Conservation (phyloP, 495 filamentous ascomycete species). For the Penicillium lividum region DNA sequence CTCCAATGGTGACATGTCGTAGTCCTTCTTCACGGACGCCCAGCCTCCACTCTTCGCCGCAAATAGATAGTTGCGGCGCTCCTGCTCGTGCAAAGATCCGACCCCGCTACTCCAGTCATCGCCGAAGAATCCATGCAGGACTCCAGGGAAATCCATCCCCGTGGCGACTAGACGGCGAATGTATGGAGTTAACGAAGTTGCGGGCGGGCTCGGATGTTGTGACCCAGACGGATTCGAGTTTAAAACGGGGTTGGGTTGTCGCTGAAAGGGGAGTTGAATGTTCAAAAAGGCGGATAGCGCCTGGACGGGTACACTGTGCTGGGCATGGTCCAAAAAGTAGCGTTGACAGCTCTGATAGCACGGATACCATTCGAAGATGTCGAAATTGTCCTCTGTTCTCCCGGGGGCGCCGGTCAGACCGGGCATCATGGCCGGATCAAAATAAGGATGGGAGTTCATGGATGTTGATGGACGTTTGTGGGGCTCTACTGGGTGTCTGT, state of each 20-base stretch:
- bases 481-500: conserved; percentile 20
- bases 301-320: conserved; percentile 80
- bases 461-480: conserved; percentile 20
- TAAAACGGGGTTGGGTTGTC: conserved; percentile 38
- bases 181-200: conserved; percentile 81
- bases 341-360: conserved; percentile 87
- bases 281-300: conserved; percentile 91
- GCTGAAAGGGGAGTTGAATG: conserved; percentile 60
- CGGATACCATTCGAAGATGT: conserved; percentile 93
- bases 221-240: conserved; percentile 37
- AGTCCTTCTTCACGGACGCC: conserved; percentile 82
- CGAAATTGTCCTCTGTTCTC: conserved; percentile 50
- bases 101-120: conserved; percentile 83
- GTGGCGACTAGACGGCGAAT: conserved; percentile 88
- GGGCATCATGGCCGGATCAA: conserved; percentile 45
- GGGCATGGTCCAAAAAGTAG: conserved; percentile 92
- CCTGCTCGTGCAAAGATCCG: conserved; percentile 80
- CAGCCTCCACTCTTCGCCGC: conserved; percentile 90
- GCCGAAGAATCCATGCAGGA: conserved; percentile 93
- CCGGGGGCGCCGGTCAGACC: conserved; percentile 39
- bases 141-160: conserved; percentile 79
- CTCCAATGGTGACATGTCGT: conserved; percentile 81
- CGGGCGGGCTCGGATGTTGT: conserved; percentile 33
- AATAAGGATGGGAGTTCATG: conserved; percentile 39
- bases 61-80: conserved; percentile 92